A percentile compares a stretch with the other conserved stretches of the same genome.
Evolutionary conservation across 1,284 basidiomycete species (phyloP).

Genomic region (Schizophyllum amplum): DNA sequence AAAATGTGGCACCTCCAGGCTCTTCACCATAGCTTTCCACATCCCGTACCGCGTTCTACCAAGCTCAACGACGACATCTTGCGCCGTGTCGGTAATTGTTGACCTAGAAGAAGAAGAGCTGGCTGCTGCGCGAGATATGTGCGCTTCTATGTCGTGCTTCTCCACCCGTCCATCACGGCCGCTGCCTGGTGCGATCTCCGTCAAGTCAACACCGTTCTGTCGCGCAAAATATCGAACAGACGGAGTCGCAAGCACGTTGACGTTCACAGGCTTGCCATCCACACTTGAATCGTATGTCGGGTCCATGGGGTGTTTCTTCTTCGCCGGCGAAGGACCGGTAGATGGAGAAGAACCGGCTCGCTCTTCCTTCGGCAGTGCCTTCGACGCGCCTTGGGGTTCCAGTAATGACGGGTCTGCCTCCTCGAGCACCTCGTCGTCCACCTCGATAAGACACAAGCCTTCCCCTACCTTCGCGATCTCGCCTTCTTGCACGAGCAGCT

Average conservation of each 20-base stretch:
- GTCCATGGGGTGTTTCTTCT: conserved; percentile 59
- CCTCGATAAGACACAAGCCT: conserved; percentile 78
- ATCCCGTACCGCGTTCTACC: conserved; percentile 76
- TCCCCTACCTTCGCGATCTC: conserved; percentile 84
- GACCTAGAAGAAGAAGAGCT: conserved; percentile 4
- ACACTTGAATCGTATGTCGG: conserved; percentile 33
- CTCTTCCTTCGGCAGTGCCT: conserved; percentile 1
- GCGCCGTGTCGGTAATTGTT: conserved; percentile 12
- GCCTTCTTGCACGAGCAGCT: conserved; percentile 74
- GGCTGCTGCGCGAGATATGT: conserved; percentile 28
- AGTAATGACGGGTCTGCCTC: conserved; percentile 12
- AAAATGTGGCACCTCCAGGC: conserved; percentile 76
- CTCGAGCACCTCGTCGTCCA: conserved; percentile 46
- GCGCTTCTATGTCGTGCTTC: conserved; percentile 66
- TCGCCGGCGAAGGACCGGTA: conserved; percentile 8
- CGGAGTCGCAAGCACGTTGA: conserved; percentile 58
- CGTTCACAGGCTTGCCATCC: conserved; percentile 1
- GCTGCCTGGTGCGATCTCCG: conserved; percentile 54
- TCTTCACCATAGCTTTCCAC: conserved; percentile 84
- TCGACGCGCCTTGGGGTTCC: conserved; percentile 1
- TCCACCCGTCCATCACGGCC: conserved; percentile 74
- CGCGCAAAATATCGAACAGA: conserved; percentile 75
- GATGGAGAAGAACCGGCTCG: conserved; percentile 6
- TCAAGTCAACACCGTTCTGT: conserved; percentile 56
- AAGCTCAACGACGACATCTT: conserved; percentile 59